These are phyloP conservation scores for Paracamarosporium sp. DNA, from an alignment of 2,329 filamentous ascomycete species.

Conservation along the genomic window DNA sequence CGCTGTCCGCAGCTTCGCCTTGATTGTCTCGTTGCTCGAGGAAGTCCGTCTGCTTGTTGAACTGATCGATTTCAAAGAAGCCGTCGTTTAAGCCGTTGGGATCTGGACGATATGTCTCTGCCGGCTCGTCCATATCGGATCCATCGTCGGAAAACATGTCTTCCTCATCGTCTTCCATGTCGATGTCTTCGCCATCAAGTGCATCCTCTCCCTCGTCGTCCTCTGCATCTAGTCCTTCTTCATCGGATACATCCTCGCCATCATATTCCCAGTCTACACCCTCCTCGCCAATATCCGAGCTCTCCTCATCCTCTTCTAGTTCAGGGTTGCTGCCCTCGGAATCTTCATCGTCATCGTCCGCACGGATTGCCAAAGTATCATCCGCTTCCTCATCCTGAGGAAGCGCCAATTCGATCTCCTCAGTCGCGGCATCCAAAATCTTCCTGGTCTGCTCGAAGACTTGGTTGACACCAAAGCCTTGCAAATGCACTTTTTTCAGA, in stretches of 20 bases:
- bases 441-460: conserved; percentile 93
- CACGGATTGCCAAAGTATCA: conserved; percentile 22
- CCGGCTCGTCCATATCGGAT: conserved; percentile 48
- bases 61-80: conserved; percentile 97
- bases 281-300: conserved; percentile 39
- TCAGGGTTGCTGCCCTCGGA: conserved; percentile 46
- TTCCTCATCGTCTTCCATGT: conserved; percentile 41
- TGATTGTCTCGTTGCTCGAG: conserved; percentile 84
- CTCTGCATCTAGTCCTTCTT: conserved; percentile 38
- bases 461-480: conserved; percentile 87
- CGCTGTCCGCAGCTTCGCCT: conserved; percentile 78
- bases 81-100: conserved; percentile 90
- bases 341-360: conserved; percentile 31
- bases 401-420: conserved; percentile 60
- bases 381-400: conserved; percentile 37
- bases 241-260: conserved; percentile 18
- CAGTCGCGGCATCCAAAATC: conserved; percentile 72
- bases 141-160: conserved; percentile 50
- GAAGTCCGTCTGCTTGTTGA: conserved; percentile 91
- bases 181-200: conserved; percentile 38
- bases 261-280: conserved; percentile 44
- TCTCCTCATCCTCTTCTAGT: conserved; percentile 33
- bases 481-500: conserved; percentile 80
- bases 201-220: conserved; percentile 31
- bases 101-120: conserved; percentile 71